A percentile compares a stretch with the other conserved stretches of the same genome.
Conservation (phyloP, 2,329 filamentous ascomycete genomes). For the Fusarium verrucosum region DNA sequence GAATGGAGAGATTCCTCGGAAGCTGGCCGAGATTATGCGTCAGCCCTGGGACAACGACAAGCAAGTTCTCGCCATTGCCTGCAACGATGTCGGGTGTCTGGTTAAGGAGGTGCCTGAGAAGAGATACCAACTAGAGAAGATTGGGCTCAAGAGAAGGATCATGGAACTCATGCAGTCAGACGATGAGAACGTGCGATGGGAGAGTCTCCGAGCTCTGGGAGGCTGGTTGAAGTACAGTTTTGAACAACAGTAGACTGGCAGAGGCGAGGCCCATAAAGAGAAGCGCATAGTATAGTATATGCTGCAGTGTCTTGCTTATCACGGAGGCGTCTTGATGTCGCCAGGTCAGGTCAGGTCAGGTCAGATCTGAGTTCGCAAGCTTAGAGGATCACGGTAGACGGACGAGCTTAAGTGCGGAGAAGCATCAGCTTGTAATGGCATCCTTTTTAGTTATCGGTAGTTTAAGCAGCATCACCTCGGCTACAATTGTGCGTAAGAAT, state of each 20-base stretch:
- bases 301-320: conserved; percentile 37
- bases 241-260: conserved; percentile 50
- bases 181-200: conserved; percentile 91
- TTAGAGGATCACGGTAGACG: conserved; percentile 41
- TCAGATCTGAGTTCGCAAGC: conserved; percentile 29
- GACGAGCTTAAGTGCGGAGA: conserved; percentile 38
- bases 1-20: conserved; percentile 79
- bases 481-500: conserved; percentile 36
- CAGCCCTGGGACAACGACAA: conserved; percentile 81
- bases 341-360: conserved; percentile 15
- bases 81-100: conserved; percentile 88
- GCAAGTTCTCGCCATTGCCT: conserved; percentile 89
- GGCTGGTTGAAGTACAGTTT: conserved; percentile 73
- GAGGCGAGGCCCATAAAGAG: conserved; percentile 8
- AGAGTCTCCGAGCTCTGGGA: conserved; percentile 84
- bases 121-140: conserved; percentile 79
- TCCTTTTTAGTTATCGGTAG: conserved; percentile 42
- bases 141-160: conserved; percentile 84
- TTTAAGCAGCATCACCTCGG: conserved; percentile 26
- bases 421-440: conserved; percentile 47
- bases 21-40: conserved; percentile 84
- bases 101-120: conserved; percentile 91
- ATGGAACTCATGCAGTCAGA: conserved; percentile 94
- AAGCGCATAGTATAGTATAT: conserved; percentile 11
- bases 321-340: conserved; percentile 36